Base-by-base conservation (phyloP, 1,284 basidiomycete genomes). In the Exobasidium cylindrosporum region DNA sequence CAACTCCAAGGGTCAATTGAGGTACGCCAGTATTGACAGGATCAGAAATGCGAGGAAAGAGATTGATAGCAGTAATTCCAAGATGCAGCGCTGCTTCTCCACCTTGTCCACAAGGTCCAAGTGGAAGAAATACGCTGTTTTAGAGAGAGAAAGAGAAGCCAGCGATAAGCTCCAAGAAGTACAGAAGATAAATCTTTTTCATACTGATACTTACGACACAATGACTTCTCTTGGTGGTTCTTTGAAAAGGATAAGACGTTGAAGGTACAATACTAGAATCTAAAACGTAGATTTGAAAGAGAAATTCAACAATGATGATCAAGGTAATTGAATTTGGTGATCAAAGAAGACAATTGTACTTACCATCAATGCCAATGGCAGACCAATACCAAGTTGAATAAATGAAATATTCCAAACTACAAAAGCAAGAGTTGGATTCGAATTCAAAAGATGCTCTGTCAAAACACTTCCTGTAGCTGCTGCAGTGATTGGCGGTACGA, bases 41-140 rank as follows among this genome's bases (percentile, higher is more conserved):
- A 1, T 43, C 49, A 0, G 71, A 63, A 35, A 71, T 69, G 30
- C 29, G 58, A 10, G 72, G 72, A 58, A 74, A 74, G 24, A 74
- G 72, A 3, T 57, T 43, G 13, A 67, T 40, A 14, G 69, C 70
- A 0, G 69, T 67, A 6, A 57, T 40, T 24, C 68, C 72, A 0
- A 76, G 65, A 44, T 74, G 72, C 11, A 76, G 50, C n/a, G 66
- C 64, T n/a, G 70, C 73, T 57, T 73, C 69, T 4, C 64, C 72
- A 23, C 72, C 72, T 54, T 76, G 73, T 11, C 72, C 73, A 31
- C 68, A 70, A 1, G 73, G 73, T 7, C 73, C 73, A 1, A 73
- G 60, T 1, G 72, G 72, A 4, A 74, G 65, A 30, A 73, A 70
- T 28, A 46, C 49, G 35, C 54, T 61, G 52, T 58, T 23, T 1